A percentile compares a stretch with the other conserved stretches of the same genome.
phyloP scores from a whole-genome alignment of 768 basidiomycete species.

The Tubosaeta brunneosetosa region DNA sequence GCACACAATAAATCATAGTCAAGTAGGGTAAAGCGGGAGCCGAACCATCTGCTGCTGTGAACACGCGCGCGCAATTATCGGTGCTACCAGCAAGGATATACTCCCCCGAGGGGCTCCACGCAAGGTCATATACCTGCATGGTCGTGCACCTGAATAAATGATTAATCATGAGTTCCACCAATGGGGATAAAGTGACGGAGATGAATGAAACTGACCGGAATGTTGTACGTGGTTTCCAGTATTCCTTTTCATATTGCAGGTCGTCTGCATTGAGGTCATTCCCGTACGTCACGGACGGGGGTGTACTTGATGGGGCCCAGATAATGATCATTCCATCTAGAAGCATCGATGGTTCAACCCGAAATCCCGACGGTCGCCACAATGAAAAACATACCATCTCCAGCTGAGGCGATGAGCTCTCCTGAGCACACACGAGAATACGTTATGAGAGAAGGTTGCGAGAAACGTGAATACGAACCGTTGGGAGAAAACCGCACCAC shows the following conservation, averaged over 20 bases:
- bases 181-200: neutral
- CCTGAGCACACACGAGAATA: conserved; percentile 41
- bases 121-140: conserved; percentile 96
- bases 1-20: neutral
- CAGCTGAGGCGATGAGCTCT: conserved; percentile 91
- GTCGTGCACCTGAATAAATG: conserved; percentile 66
- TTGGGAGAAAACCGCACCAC: conserved; percentile 95
- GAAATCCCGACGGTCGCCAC: conserved; percentile 2
- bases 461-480: conserved; percentile 44
- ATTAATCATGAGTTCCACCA: conserved; percentile 3
- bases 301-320: conserved; percentile 80
- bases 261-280: conserved; percentile 77
- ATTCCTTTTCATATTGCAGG: conserved; percentile 85
- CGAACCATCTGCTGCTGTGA: conserved; percentile 68
- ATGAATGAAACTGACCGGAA: conserved; percentile 55
- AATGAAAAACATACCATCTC: conserved; percentile 68
- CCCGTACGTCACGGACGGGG: conserved; percentile 73
- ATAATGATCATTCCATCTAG: conserved; percentile 96
- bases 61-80: conserved; percentile 89
- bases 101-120: conserved; percentile 95
- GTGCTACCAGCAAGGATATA: conserved; percentile 96
- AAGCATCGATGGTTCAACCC: neutral
- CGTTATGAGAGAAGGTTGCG: conserved; percentile 1
- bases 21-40: conserved; percentile 1
- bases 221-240: conserved; percentile 86